A percentile compares a stretch with the other conserved stretches of the same genome.
phyloP scores from a whole-genome alignment of 1,284 basidiomycete species.

The Limonomyces culmigenus region DNA sequence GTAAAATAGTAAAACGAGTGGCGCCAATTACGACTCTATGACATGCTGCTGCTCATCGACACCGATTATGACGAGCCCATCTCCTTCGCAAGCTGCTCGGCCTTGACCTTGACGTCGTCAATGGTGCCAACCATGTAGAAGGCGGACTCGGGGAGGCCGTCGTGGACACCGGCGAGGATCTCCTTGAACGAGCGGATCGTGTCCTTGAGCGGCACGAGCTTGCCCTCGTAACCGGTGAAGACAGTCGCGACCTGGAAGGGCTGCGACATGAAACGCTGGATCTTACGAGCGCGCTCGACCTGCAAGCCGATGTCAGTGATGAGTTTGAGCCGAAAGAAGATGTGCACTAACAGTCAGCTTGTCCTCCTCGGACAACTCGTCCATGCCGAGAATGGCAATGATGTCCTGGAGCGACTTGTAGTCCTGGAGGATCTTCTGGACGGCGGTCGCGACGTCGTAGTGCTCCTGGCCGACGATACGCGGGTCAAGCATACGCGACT shows the following conservation, averaged over 20 bases:
- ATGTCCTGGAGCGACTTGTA: constrained; percentile 99
- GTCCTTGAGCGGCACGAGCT: constrained; percentile 87
- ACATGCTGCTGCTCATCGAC: constrained; percentile 1
- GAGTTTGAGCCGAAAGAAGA: neutral
- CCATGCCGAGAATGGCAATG: constrained; percentile 97
- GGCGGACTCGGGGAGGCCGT: constrained; percentile 81
- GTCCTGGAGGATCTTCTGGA: constrained; percentile 98
- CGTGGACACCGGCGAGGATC: constrained; percentile 83
- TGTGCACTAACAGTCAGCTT: constrained; percentile 73
- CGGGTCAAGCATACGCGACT: constrained; percentile 98
- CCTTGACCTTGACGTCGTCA: constrained; percentile 92
- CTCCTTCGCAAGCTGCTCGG: constrained; percentile 90
- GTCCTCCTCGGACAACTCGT: constrained; percentile 98
- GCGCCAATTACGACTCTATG: neutral
- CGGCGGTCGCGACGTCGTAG: constrained; percentile 88
- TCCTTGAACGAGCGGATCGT: constrained; percentile 90
- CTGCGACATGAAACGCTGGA: constrained; percentile 98
- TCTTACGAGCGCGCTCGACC: constrained; percentile 82
- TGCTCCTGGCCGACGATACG: constrained; percentile 89
- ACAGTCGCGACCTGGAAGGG: constrained; percentile 99
- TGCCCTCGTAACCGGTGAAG: constrained; percentile 98
- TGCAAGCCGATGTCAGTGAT: constrained; percentile 13
- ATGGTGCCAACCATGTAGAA: constrained; percentile 94
- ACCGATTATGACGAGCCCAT: constrained; percentile 43
- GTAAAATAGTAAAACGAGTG: neutral